Conservation (phyloP, 179 eudicot species). For the Vitellaria paradoxa region DNA sequence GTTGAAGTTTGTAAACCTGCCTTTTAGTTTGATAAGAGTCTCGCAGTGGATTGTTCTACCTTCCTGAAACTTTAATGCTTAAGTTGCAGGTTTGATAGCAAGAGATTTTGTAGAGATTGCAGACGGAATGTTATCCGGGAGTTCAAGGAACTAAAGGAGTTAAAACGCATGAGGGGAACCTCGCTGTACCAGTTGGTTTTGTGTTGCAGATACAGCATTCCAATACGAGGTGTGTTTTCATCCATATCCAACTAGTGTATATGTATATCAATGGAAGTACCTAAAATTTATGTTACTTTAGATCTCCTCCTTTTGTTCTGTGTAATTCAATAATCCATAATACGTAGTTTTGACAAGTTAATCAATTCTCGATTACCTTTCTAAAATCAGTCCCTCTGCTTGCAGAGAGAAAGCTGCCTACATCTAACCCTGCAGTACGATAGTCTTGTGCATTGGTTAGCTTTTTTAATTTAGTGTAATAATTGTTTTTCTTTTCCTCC, state of each 20-base stretch:
- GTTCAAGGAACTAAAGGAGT: conserved; percentile 92
- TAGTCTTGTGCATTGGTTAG: too few species aligned
- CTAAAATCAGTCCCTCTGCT: neutral
- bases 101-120: conserved; percentile 98
- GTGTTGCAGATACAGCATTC: conserved; percentile 90
- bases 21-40: too few species aligned
- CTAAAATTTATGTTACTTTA: neutral
- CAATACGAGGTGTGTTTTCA: conserved; percentile 74
- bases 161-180: conserved; percentile 86
- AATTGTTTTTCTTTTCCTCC: too few species aligned
- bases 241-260: neutral
- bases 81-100: conserved; percentile 89
- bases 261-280: neutral
- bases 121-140: conserved; percentile 96
- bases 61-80: conserved; percentile 3
- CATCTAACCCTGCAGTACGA: too few species aligned
- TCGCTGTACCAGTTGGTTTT: conserved; percentile 94
- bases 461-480: too few species aligned
- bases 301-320: neutral
- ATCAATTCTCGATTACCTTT: neutral
- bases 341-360: conserved; percentile 5
- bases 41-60: too few species aligned
- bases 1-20: too few species aligned
- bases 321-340: neutral
- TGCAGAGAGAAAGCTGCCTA: too few species aligned